Evolutionary conservation across 1,139 yeast species (phyloP).

Genomic region (Geotrichum europaeum): DNA sequence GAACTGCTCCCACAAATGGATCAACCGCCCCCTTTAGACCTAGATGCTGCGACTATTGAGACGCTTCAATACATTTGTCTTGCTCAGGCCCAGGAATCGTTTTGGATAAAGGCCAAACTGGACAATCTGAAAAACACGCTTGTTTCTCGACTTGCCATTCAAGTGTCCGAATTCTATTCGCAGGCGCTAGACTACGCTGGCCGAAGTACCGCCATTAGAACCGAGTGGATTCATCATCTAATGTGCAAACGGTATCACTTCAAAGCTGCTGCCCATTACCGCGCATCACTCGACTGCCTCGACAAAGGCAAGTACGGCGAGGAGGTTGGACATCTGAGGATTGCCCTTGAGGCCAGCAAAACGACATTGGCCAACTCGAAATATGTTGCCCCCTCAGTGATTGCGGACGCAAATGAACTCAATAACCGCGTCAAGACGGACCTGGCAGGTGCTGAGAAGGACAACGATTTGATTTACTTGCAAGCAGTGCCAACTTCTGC

Average conservation of each 20-base stretch:
- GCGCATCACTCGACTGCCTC: conserved; percentile 49
- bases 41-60: conserved; percentile 41
- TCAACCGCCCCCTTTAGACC: conserved; percentile 39
- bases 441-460: conserved; percentile 59
- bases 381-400: conserved; percentile 41
- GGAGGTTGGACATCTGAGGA: conserved; percentile 54
- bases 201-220: conserved; percentile 46
- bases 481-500: conserved; percentile 51
- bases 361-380: conserved; percentile 27
- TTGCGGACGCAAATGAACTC: conserved; percentile 47
- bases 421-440: conserved; percentile 41
- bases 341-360: conserved; percentile 38
- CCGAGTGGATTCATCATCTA: conserved; percentile 62
- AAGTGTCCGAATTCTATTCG: conserved; percentile 54
- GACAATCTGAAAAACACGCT: conserved; percentile 54
- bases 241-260: conserved; percentile 58
- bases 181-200: conserved; percentile 43
- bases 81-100: conserved; percentile 84
- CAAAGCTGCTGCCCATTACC: conserved; percentile 59
- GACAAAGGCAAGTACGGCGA: conserved; percentile 57
- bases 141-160: conserved; percentile 58
- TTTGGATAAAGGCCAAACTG: conserved; percentile 66
- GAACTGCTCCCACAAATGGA: conserved; percentile 26
- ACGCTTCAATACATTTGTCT: conserved; percentile 48
- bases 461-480: conserved; percentile 73